Conservation (phyloP, 208 protist species). For the Trypanosoma boissoni region DNA sequence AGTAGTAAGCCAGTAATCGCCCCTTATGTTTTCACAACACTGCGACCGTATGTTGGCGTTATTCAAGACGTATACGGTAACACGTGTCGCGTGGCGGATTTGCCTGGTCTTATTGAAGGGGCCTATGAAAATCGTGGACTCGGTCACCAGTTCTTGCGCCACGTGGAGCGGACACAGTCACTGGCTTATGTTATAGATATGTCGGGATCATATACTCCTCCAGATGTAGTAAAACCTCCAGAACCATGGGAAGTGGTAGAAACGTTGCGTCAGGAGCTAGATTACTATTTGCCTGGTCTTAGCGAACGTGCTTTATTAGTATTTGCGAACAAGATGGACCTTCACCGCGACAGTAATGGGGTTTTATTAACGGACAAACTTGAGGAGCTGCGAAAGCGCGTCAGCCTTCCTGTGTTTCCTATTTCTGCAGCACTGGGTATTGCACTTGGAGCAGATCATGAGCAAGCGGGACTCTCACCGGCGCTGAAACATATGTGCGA, state of each 20-base stretch:
- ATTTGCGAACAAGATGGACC: constrained; percentile 92
- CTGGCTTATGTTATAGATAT: constrained; percentile 91
- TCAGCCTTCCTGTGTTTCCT: constrained; percentile 80
- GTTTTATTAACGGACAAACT: constrained; percentile 47
- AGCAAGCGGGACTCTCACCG: constrained; percentile 44
- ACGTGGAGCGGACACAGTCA: constrained; percentile 87
- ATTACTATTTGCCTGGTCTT: constrained; percentile 81
- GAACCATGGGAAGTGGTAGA: constrained; percentile 87
- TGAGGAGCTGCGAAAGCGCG: constrained; percentile 54
- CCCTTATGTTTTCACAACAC: constrained; percentile 90
- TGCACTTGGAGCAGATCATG: constrained; percentile 45
- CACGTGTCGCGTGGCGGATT: constrained; percentile 82
- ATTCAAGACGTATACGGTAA: constrained; percentile 84
- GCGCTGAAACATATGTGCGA: constrained; percentile 69
- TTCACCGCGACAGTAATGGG: constrained; percentile 52
- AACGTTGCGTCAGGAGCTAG: constrained; percentile 68
- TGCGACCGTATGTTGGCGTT: constrained; percentile 86
- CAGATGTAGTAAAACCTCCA: constrained; percentile 20
- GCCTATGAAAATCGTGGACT: constrained; percentile 88
- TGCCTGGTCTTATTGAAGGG: constrained; percentile 91
- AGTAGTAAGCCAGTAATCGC: constrained; percentile 79
- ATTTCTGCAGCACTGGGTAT: constrained; percentile 84
- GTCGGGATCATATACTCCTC: constrained; percentile 59
- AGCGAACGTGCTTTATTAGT: constrained; percentile 76
- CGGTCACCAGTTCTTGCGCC: constrained; percentile 90